Base-by-base conservation (phyloP, 805 yeast species). In the Brettanomyces nanus region DNA sequence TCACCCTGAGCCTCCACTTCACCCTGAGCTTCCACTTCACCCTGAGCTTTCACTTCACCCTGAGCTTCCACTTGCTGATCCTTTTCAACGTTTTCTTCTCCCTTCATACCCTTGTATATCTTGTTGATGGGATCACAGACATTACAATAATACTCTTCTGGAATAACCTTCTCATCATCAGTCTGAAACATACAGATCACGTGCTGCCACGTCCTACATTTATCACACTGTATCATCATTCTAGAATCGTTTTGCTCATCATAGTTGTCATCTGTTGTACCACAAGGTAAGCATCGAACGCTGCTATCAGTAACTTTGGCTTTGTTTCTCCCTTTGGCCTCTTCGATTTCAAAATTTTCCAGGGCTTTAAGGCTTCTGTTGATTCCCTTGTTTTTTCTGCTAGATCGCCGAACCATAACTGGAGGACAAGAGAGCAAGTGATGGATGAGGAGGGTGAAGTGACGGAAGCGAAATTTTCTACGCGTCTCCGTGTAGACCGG, bases 201-300 rank as follows among this genome's bases (percentile, higher is more conserved):
- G 51, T 81, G 89, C 52, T 81, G 87, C 87, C 87, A 81, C 2
- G 85, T 72, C 32, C 66, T 56, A 52, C 89, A 81, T 6, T 58
- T 47, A 20, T 77, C 85, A 57, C 89, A 81, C 48, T 75, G 76
- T 20, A 80, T 69, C 82, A 79, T 77, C 10, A 63, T 64, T 9
- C 64, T 56, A 1, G 56, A 54, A 43, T 77, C 84, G 4, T 66
- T 68, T 0, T 68, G 77, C 43, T 70, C 81, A 47, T 77, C 65
- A 51, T 75, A 78, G 44, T 75, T 78, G 14, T 59, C 67, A 39
- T 73, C 74, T 17, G 66, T 72, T 2, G 82, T 63, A 3, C 80
- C 81, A 57, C 87, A 80, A 0, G 73, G 77, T 1, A 66, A 55
- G 54, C 89, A 80, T 19, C 74, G 61, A 2, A 80, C 78, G 22